These are phyloP conservation scores for Lachancea nothofagi DNA, from an alignment of 805 yeast genomes.

Conservation along the genomic window DNA sequence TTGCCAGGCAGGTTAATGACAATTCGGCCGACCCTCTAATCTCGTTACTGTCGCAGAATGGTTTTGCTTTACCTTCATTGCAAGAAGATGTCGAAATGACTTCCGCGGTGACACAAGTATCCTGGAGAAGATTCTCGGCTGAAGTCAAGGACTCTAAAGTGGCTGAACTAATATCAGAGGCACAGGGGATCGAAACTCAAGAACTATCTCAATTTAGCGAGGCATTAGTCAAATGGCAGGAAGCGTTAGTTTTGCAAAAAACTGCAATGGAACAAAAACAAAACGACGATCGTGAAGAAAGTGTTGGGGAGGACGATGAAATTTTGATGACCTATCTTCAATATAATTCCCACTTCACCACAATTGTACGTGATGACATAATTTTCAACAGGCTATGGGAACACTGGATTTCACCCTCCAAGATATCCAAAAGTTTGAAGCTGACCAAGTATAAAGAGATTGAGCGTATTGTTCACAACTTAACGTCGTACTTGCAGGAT, in stretches of 20 bases:
- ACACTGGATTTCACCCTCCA: slow-evolving; percentile 19
- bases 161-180: slow-evolving; percentile 50
- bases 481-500: slow-evolving; percentile 50
- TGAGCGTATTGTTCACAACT: slow-evolving; percentile 35
- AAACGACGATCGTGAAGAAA: slow-evolving; percentile 44
- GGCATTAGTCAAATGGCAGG: slow-evolving; percentile 61
- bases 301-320: slow-evolving; percentile 63
- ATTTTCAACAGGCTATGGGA: slow-evolving; percentile 37
- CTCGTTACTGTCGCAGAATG: slow-evolving; percentile 33
- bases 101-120: slow-evolving; percentile 41
- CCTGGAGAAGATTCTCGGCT: slow-evolving; percentile 62
- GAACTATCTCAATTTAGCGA: slow-evolving; percentile 49
- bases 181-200: slow-evolving; percentile 30
- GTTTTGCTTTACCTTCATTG: slow-evolving; percentile 29
- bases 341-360: slow-evolving; percentile 58
- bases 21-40: slow-evolving; percentile 33
- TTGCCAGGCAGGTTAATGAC: slow-evolving; percentile 15
- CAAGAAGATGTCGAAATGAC: slow-evolving; percentile 14
- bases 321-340: slow-evolving; percentile 70
- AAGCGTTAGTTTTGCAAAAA: slow-evolving; percentile 55
- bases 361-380: slow-evolving; percentile 65
- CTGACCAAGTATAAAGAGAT: slow-evolving; percentile 31
- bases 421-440: slow-evolving; percentile 21
- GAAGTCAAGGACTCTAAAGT: slow-evolving; percentile 63
- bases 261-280: slow-evolving; percentile 45